These are phyloP conservation scores for Trametes meyenii DNA, from an alignment of 768 basidiomycete genomes.

Conservation along the genomic window DNA sequence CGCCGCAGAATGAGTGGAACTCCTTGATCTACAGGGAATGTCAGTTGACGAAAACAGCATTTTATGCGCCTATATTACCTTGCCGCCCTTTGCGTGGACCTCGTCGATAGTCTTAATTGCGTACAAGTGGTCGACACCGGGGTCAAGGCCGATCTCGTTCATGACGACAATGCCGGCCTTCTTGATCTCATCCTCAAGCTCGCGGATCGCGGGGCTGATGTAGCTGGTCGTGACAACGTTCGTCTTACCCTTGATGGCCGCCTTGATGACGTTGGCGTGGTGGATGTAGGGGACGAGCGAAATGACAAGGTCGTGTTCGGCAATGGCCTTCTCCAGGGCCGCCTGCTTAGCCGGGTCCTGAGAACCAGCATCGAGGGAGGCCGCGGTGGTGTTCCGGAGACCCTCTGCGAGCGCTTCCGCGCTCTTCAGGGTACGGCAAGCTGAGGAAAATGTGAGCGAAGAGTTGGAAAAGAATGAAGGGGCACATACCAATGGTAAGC, in stretches of 20 bases:
- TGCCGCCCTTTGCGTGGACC: slow-evolving; percentile 92
- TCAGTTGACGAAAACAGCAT: slow-evolving; percentile 3
- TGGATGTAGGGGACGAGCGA: slow-evolving; percentile 95
- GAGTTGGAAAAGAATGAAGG: not conserved
- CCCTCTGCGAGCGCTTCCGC: slow-evolving; percentile 70
- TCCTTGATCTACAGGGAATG: slow-evolving; percentile 64
- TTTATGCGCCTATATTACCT: slow-evolving; percentile 48
- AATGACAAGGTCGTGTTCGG: slow-evolving; percentile 89
- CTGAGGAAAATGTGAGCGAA: slow-evolving; percentile 39
- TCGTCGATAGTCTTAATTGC: slow-evolving; percentile 93
- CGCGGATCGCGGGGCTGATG: slow-evolving; percentile 89
- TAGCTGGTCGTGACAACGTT: slow-evolving; percentile 97
- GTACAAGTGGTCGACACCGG: slow-evolving; percentile 92
- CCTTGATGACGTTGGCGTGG: slow-evolving; percentile 89
- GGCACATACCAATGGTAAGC: slow-evolving; percentile 75
- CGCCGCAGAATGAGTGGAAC: slow-evolving; percentile 95
- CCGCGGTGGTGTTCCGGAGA: slow-evolving; percentile 70
- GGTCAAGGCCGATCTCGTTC: slow-evolving; percentile 98
- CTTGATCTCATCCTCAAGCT: slow-evolving; percentile 77
- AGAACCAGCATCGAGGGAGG: slow-evolving; percentile 75
- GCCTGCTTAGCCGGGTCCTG: slow-evolving; percentile 45
- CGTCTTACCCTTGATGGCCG: slow-evolving; percentile 85
- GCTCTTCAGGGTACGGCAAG: slow-evolving; percentile 83
- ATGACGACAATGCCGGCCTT: slow-evolving; percentile 91
- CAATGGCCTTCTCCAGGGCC: slow-evolving; percentile 80